Evolutionary conservation across 163 green algal genomes (phyloP).

Genomic region (Scenedesmus sp.): DNA sequence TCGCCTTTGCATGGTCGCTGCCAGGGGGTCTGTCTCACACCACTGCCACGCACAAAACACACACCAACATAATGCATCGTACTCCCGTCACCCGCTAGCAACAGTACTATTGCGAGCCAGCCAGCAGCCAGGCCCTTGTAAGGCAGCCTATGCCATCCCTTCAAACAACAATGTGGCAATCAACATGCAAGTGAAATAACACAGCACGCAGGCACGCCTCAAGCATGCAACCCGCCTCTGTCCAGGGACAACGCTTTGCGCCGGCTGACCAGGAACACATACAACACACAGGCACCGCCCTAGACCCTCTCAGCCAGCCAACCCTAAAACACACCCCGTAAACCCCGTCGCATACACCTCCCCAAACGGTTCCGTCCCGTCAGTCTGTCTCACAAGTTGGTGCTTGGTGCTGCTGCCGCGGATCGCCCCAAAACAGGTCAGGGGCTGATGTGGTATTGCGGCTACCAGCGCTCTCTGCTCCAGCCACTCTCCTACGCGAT

Average conservation of each 20-base stretch:
- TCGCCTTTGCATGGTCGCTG: background rate
- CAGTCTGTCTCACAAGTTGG: background rate
- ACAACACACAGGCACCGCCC: background rate
- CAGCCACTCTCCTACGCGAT: background rate
- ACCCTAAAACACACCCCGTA: background rate
- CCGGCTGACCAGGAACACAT: background rate
- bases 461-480: background rate
- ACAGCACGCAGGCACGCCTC: no score
- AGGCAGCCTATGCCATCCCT: no score
- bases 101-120: no score
- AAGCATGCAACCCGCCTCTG: no score
- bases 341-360: background rate
- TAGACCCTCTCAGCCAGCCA: no score
- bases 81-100: no score
- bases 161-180: no score
- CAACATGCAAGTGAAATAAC: no score
- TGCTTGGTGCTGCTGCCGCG: background rate
- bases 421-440: background rate
- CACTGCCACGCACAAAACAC: background rate
- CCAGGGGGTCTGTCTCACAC: background rate
- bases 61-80: background rate
- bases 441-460: background rate
- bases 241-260: background rate
- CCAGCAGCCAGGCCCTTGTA: no score
- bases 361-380: background rate